Base-by-base conservation (phyloP, 306 rosid species). In the Prinsepia uniflora region DNA sequence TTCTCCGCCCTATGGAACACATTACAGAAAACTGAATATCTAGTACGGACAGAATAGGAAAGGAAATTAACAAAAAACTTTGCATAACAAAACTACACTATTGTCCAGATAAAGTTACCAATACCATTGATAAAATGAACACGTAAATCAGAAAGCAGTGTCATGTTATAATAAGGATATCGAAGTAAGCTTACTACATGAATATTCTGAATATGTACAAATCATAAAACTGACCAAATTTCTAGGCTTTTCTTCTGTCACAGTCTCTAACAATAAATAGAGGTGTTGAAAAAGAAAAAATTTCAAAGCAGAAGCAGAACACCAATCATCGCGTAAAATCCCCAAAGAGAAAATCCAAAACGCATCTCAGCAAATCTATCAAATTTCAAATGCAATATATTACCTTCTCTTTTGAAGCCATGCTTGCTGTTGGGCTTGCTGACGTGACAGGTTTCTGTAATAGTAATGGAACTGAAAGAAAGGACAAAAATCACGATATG, bases 351-450 rank as follows among this genome's bases (percentile, higher is more conserved):
- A 43, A 63, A 45, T 11, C 7, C 44, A 39, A 67, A n/a, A 58
- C 34, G 0, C 39, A 59, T 47, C 2, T 5, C 10, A 48, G n/a
- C 17, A 14, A 58, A 68, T 22, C 17, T 9, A 60, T 0, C 5
- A 54, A 53, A 24, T 14, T 74, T 56, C 65, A 39, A 30, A 56
- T 56, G 72, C 19, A 34, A 49, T 45, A 68, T 11, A 18, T 63
- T 73, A 94, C 98, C 97, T 94, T 86, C 98, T 91, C 82, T 94
- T 94, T 70, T 94, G 98, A 79, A 94, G 90, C 98, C 98, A 94
- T 65, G 95, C 95, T 82, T 89, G 97, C 83, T 94, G 98, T 75
- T 90, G 98, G 76, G 92, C 92, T 84, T 90, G 98, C 81, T 87
- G 97, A 56, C 98, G 96, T 14, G 97, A 86, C 81, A 90, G 80